Conservation (phyloP, 345 rosid genomes). For the Gossypium bickii region DNA sequence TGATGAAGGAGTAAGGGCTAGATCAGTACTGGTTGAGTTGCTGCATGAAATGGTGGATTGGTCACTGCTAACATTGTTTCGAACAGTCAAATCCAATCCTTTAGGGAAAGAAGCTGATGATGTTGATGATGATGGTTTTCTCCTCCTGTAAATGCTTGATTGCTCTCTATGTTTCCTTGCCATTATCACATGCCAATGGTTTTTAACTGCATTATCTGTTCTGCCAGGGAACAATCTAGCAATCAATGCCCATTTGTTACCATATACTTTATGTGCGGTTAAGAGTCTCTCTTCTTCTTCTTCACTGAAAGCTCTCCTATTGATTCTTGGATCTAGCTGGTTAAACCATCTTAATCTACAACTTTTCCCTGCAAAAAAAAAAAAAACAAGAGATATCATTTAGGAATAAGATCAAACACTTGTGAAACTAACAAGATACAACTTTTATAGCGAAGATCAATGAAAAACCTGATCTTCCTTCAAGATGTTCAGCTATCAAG, state of each 20-base stretch:
- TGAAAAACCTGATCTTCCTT: conserved; percentile 83
- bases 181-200: conserved; percentile 97
- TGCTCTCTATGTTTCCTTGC: conserved; percentile 82
- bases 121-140: conserved; percentile 26
- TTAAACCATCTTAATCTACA: conserved; percentile 96
- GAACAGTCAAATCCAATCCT: conserved; percentile 15
- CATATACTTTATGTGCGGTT: conserved; percentile 63
- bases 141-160: conserved; percentile 43
- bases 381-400: background rate
- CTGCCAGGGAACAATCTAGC: conserved; percentile 84
- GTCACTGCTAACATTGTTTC: conserved; percentile 31
- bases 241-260: conserved; percentile 92
- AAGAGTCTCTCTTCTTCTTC: conserved; percentile 85
- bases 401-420: background rate
- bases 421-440: background rate
- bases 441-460: too few species aligned
- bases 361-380: conserved; percentile 67
- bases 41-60: conserved; percentile 35
- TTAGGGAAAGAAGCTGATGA: background rate
- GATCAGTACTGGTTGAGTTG: conserved; percentile 44
- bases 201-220: conserved; percentile 93
- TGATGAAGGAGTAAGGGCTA: conserved; percentile 56
- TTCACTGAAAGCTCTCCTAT: conserved; percentile 63
- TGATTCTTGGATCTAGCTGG: conserved; percentile 88
- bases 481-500: conserved; percentile 74